phyloP scores from a whole-genome alignment of 345 rosid genomes.

The Cardiospermum halicacabum region DNA sequence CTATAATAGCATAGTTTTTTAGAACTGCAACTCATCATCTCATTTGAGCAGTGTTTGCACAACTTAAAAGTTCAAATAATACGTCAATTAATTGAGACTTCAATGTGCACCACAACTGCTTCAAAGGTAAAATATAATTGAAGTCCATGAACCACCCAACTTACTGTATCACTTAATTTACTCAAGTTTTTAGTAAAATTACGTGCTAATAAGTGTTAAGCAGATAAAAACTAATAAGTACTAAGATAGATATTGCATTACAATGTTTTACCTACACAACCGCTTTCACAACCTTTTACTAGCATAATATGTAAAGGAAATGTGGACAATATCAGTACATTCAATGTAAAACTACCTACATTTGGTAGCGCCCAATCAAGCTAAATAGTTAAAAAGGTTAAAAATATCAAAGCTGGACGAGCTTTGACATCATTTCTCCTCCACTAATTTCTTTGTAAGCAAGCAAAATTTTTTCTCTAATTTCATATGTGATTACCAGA shows the following conservation, averaged over 20 bases:
- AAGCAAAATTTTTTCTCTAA: not conserved
- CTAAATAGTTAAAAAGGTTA: not conserved
- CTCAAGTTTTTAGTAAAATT: no score
- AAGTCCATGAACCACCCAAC: not conserved
- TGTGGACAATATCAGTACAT: not conserved
- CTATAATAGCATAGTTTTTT: not conserved
- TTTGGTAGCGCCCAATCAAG: not conserved
- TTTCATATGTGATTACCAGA: not conserved
- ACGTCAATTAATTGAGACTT: slow-evolving; percentile 3
- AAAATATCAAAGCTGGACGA: not conserved
- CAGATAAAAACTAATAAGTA: no score
- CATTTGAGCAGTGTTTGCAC: not conserved
- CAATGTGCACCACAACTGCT: not conserved
- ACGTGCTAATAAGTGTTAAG: no score
- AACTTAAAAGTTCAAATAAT: not conserved
- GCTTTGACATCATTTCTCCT: not conserved
- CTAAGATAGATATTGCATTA: no score
- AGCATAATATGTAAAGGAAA: not conserved
- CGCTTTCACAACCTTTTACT: no score
- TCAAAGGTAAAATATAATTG: not conserved
- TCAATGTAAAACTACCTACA: not conserved
- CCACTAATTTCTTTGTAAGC: not conserved
- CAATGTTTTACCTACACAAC: no score
- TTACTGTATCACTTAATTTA: no score
- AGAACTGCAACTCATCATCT: not conserved